Evolutionary conservation across 1,284 basidiomycete species (phyloP), one percentile per base, ranked within the genome.

Genomic region (Omphalotus olearius): DNA sequence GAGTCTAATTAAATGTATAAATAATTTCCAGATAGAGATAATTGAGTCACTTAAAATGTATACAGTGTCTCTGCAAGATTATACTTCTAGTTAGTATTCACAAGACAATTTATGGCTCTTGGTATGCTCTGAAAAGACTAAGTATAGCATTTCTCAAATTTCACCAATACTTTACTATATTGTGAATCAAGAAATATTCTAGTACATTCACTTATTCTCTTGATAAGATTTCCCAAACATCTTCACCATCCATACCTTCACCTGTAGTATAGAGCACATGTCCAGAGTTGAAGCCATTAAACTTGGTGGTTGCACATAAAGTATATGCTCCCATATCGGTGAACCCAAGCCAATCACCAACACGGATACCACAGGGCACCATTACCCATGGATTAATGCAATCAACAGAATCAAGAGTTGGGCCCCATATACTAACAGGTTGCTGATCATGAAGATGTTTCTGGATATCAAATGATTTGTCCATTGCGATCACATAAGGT

Each of bases 291-390:
- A 86, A 90, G 54, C 91, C 93, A 64, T 94, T 94, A 73, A 93
- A 94, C 62, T 83, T 83, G 68, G 85, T 90, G 17, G 93, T 90
- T 0, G 93, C 92, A 62, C 91, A 94, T 57, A 93, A 76, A n/a
- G 93, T 95, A 69, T 96, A 96, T 13, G 93, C 93, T 40, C 93
- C 93, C 93, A 96, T 96, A 62, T 91, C 83, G 48, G 84, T 82
- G 74, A 92, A 96, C 6, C 88, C 87, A 10, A 96, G 77, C 93
- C 93, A 96, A 67, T 96, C 93, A 10, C 93, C 93, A 2, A 92
- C 88, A 48, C 78, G 74, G 53, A 93, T 72, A 1, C 75, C 77
- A 28, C 66, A 67, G 0, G 91, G 90, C 41, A 93, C 69, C 55
- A 69, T 61, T 3, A 84, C 81, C 44, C 76, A 67, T 37, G 78